Percentiles rank a stretch among this genome's conserved stretches.
These are phyloP conservation scores for Lizonia empirigonia DNA, from an alignment of 2,329 filamentous ascomycete species.

Conservation along the genomic window DNA sequence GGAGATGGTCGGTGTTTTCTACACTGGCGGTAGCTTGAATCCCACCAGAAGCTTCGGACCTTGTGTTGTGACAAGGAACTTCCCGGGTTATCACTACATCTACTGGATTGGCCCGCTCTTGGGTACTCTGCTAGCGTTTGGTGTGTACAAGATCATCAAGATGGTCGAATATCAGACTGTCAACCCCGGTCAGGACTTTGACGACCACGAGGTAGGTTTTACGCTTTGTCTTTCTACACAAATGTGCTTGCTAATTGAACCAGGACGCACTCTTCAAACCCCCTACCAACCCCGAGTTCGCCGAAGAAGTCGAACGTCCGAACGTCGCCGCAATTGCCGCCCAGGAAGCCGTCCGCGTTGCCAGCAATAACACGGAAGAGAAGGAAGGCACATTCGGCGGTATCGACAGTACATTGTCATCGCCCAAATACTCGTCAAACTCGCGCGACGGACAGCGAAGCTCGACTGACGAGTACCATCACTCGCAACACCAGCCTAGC, in stretches of 20 bases:
- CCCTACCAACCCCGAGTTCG: constrained; percentile 31
- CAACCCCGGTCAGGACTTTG: constrained; percentile 50
- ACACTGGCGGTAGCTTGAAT: constrained; percentile 52
- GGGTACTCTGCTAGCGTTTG: constrained; percentile 46
- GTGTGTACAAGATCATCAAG: constrained; percentile 50
- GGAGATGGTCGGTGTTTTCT: constrained; percentile 56
- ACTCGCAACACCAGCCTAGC: background rate
- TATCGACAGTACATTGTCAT: constrained; percentile 6
- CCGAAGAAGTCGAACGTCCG: constrained; percentile 38
- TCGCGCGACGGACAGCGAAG: constrained; percentile 7
- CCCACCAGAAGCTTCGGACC: constrained; percentile 51
- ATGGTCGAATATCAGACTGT: constrained; percentile 51
- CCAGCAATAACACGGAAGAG: background rate
- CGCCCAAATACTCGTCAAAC: background rate
- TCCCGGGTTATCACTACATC: constrained; percentile 51
- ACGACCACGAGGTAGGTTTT: constrained; percentile 40
- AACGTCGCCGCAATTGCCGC: constrained; percentile 38
- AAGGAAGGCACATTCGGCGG: constrained; percentile 1
- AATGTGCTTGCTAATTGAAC: background rate
- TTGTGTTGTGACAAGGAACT: constrained; percentile 46
- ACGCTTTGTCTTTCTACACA: background rate
- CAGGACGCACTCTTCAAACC: constrained; percentile 39
- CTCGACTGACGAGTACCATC: constrained; percentile 3
- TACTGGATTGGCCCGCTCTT: constrained; percentile 50
- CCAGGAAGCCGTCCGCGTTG: constrained; percentile 26